Evolutionary conservation across 2,329 filamentous ascomycete genomes (phyloP).

Genomic region (Onygenales sp.): DNA sequence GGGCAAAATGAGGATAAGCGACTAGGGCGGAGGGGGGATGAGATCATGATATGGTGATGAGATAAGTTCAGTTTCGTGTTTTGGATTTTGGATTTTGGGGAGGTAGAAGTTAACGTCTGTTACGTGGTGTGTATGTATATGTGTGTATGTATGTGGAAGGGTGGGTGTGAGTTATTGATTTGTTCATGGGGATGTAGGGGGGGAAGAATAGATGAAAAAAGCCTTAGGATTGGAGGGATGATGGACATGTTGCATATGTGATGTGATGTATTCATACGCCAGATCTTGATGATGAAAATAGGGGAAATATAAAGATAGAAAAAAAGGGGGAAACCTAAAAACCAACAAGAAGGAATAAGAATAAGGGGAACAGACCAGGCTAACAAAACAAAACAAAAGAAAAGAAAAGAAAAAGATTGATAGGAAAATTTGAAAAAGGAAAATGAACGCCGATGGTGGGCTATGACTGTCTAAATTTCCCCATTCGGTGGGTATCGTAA

Average conservation of each 20-base stretch:
- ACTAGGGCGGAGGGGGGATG: too few relatives aligned
- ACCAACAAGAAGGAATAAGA: not conserved
- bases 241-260: not conserved
- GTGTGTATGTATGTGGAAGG: not conserved
- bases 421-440: slow-evolving; percentile 7
- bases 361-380: not conserved
- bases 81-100: not conserved
- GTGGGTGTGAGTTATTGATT: not conserved
- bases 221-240: too few relatives aligned
- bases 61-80: too few relatives aligned
- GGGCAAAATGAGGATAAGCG: too few relatives aligned
- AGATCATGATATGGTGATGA: too few relatives aligned
- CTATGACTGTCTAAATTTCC: slow-evolving; percentile 2
- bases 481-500: slow-evolving; percentile 32
- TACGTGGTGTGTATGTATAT: not conserved
- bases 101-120: not conserved
- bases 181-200: too few relatives aligned
- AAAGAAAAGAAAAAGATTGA: slow-evolving; percentile 6
- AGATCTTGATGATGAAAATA: not conserved
- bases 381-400: not conserved
- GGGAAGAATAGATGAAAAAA: not conserved
- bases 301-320: not conserved
- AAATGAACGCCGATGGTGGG: slow-evolving; percentile 24
- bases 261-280: not conserved
- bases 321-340: not conserved